These are phyloP conservation scores for Funneliformis geosporum DNA, from an alignment of 192 early-diverging fungal species.

Conservation along the genomic window DNA sequence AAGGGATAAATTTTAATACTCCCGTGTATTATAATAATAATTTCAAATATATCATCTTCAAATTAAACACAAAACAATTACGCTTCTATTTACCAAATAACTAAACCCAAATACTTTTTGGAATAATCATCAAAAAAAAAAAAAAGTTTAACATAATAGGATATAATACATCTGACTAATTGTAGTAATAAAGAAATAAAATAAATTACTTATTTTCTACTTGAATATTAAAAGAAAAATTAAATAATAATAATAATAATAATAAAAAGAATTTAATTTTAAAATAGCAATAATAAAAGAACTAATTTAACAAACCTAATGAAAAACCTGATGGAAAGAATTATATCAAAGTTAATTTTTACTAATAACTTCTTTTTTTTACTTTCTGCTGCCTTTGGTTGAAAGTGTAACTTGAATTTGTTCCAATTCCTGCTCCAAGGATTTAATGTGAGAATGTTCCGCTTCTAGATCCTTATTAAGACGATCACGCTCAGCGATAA, in stretches of 20 bases:
- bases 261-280: background rate
- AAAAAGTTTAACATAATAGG: background rate
- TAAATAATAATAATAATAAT: background rate
- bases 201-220: background rate
- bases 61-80: too few species aligned
- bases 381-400: constrained; percentile 38
- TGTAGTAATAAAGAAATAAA: background rate
- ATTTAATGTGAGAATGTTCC: constrained; percentile 92
- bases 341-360: background rate
- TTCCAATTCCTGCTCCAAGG: constrained; percentile 84
- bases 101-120: too few species aligned
- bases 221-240: background rate
- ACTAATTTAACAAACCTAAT: background rate
- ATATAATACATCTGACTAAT: background rate
- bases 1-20: too few species aligned
- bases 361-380: constrained; percentile 14
- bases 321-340: background rate
- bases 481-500: constrained; percentile 96
- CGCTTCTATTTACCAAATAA: too few species aligned
- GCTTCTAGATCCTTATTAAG: constrained; percentile 98
- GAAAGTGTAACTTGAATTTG: constrained; percentile 44
- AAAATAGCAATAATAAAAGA: too few species aligned
- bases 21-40: too few species aligned
- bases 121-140: background rate
- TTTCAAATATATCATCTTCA: too few species aligned